phyloP scores from a whole-genome alignment of 78 protist genomes.

The Planoprotostelium fungivorum region DNA sequence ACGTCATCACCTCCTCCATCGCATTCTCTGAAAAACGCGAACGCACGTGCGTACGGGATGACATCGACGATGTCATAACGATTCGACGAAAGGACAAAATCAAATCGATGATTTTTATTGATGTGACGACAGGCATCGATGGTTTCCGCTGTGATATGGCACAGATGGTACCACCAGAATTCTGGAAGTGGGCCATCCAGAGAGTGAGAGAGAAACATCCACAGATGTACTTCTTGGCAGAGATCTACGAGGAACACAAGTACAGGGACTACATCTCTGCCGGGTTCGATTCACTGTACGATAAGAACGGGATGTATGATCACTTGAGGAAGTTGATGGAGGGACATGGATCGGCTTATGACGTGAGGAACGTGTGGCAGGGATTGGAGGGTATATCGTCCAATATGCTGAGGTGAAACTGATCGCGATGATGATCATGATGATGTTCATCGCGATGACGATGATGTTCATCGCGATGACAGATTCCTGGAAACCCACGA shows the following conservation, averaged over 20 bases:
- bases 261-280: background rate
- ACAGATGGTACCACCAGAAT: background rate
- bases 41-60: too few relatives aligned
- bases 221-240: background rate
- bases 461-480: background rate
- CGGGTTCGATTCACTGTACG: background rate
- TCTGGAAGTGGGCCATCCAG: background rate
- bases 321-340: background rate
- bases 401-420: background rate
- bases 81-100: background rate
- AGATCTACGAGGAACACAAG: background rate
- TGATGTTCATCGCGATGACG: background rate
- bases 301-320: background rate
- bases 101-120: too few relatives aligned
- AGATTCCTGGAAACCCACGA: background rate
- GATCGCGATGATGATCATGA: background rate
- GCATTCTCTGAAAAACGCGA: too few relatives aligned
- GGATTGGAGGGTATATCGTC: background rate
- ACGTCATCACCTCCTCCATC: too few relatives aligned
- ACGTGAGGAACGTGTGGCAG: background rate
- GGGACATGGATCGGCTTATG: background rate
- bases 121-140: background rate
- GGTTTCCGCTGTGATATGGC: background rate
- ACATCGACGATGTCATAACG: background rate
- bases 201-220: background rate